Conservation (phyloP, 2,329 filamentous ascomycete species). For the Neoscytalidium dimidiatum region DNA sequence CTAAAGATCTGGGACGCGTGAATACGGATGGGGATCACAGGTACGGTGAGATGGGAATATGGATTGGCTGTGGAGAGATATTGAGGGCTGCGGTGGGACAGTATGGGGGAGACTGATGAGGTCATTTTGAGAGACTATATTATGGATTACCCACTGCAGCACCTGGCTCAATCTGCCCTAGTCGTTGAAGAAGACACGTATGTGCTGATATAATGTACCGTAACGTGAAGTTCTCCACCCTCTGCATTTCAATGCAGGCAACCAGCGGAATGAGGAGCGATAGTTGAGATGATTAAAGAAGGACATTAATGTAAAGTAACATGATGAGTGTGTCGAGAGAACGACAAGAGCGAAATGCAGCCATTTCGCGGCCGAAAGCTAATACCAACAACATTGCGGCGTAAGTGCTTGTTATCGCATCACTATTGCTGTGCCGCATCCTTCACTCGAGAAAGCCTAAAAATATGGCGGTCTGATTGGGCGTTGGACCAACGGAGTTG, state of each 20-base stretch:
- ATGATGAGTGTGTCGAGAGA: not conserved
- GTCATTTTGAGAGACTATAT: too few relatives aligned
- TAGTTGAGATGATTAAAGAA: not conserved
- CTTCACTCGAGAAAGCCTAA: not conserved
- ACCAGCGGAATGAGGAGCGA: not conserved
- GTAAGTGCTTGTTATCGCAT: not conserved
- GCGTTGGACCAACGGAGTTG: not conserved
- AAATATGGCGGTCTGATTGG: not conserved
- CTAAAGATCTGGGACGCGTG: too few relatives aligned
- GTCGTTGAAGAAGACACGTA: too few relatives aligned
- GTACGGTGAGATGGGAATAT: too few relatives aligned
- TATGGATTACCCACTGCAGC: too few relatives aligned
- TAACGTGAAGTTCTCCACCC: too few relatives aligned
- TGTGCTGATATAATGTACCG: too few relatives aligned
- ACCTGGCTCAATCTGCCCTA: too few relatives aligned
- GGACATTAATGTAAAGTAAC: not conserved
- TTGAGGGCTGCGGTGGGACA: too few relatives aligned
- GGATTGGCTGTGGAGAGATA: too few relatives aligned
- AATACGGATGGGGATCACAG: too few relatives aligned
- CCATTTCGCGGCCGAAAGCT: not conserved
- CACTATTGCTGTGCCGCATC: not conserved
- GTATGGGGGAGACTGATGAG: too few relatives aligned
- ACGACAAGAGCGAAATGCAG: not conserved
- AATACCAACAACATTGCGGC: not conserved
- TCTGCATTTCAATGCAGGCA: not conserved